These are phyloP conservation scores for Auriculariales sp. DNA, from an alignment of 768 basidiomycete species.

Conservation along the genomic window DNA sequence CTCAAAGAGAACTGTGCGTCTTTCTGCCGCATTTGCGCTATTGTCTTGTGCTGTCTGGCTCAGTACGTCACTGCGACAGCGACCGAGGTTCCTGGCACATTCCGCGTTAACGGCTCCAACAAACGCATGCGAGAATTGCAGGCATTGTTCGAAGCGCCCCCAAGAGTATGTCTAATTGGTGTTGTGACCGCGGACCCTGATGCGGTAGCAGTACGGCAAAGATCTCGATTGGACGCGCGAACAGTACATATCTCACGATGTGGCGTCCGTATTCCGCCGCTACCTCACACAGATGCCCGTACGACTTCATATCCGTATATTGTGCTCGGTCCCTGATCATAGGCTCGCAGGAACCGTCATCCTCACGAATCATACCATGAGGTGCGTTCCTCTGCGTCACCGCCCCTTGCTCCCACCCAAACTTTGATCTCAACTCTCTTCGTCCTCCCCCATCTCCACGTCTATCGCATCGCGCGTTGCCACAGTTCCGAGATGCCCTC, in stretches of 20 bases:
- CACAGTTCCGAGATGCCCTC: slow-evolving; percentile 65
- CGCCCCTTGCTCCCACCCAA: no score
- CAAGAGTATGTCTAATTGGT: slow-evolving; percentile 40
- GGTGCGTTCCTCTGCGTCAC: slow-evolving; percentile 35
- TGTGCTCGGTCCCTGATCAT: slow-evolving; percentile 3
- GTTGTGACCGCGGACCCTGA: not conserved
- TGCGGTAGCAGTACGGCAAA: slow-evolving; percentile 66
- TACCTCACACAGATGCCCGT: slow-evolving; percentile 97
- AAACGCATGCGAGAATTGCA: slow-evolving; percentile 96
- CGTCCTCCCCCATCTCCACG: no score
- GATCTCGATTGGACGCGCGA: slow-evolving; percentile 80
- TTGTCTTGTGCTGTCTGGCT: not conserved
- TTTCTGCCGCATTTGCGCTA: not conserved
- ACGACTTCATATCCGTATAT: slow-evolving; percentile 19
- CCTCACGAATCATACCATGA: slow-evolving; percentile 79
- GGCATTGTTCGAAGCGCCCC: slow-evolving; percentile 74
- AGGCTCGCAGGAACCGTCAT: slow-evolving; percentile 72
- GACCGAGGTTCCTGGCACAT: slow-evolving; percentile 85
- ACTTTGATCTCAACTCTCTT: no score
- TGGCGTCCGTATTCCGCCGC: slow-evolving; percentile 89
- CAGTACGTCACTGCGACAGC: slow-evolving; percentile 27
- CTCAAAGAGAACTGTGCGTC: slow-evolving; percentile 80
- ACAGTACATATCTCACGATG: slow-evolving; percentile 86
- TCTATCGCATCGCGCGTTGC: slow-evolving; percentile 7
- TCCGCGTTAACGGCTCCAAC: slow-evolving; percentile 89